Percentiles rank a stretch among this genome's conserved stretches.
phyloP scores from a whole-genome alignment of 305 asterid species.

The Solanum hybrid region DNA sequence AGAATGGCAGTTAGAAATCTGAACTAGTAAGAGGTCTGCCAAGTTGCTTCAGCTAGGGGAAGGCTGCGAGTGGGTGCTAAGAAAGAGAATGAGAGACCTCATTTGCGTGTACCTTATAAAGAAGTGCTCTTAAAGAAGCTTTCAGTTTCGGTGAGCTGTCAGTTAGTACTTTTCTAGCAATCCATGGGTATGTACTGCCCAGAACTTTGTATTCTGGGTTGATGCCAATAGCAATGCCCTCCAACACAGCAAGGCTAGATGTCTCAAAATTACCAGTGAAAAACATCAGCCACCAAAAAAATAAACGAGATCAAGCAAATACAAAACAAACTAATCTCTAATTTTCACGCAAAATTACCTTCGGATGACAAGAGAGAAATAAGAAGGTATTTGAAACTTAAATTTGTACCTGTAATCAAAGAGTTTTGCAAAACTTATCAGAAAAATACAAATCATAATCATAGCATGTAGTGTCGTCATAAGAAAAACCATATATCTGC shows the following conservation, averaged over 20 bases:
- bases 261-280: slow-evolving; percentile 15
- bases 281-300: not conserved
- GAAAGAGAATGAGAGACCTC: not conserved
- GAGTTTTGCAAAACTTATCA: not conserved
- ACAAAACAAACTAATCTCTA: not conserved
- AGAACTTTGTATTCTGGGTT: slow-evolving; percentile 84
- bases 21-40: not conserved
- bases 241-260: slow-evolving; percentile 87
- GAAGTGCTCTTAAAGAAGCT: slow-evolving; percentile 71
- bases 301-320: not conserved
- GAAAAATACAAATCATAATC: not conserved
- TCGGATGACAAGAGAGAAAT: slow-evolving; percentile 90
- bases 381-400: slow-evolving; percentile 87
- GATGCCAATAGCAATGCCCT: slow-evolving; percentile 78
- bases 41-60: not conserved
- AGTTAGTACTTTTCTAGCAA: slow-evolving; percentile 86
- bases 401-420: slow-evolving; percentile 71
- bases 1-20: not conserved
- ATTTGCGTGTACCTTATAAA: slow-evolving; percentile 49
- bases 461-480: not conserved
- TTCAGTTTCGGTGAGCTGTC: slow-evolving; percentile 78
- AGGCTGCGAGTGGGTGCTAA: not conserved
- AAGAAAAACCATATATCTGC: not conserved
- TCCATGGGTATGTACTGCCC: slow-evolving; percentile 99
- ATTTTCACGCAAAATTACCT: slow-evolving; percentile 31